phyloP scores from a whole-genome alignment of 163 green algal species.

The Chloroidium sp. region DNA sequence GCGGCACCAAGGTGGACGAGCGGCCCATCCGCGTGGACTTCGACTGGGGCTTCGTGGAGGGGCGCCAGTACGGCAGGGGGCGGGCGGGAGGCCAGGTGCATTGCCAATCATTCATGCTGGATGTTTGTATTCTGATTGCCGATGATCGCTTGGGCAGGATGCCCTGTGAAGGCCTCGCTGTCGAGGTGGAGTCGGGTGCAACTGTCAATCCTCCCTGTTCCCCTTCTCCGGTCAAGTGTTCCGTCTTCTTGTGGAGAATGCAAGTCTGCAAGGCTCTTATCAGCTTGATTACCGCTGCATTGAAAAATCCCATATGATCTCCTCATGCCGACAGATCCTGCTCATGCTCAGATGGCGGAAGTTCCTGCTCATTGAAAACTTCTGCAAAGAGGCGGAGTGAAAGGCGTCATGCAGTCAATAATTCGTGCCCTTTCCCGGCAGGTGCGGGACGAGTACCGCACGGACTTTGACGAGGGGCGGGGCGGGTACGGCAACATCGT shows the following conservation, averaged over 20 bases:
- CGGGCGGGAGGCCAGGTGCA: conserved; percentile 73
- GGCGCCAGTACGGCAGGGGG: conserved; percentile 88
- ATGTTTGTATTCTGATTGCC: background rate
- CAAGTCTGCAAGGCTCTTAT: too few species aligned
- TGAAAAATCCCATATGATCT: background rate
- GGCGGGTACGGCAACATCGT: conserved; percentile 72
- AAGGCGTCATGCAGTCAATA: too few species aligned
- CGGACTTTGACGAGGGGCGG: conserved; percentile 82
- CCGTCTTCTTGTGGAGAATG: too few species aligned
- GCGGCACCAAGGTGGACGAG: conserved; percentile 87
- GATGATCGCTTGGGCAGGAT: background rate
- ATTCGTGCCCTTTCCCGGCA: conserved; percentile 21
- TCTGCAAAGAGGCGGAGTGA: too few species aligned
- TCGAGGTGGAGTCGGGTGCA: too few species aligned
- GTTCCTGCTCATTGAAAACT: background rate
- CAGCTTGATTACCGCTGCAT: background rate
- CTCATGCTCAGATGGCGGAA: conserved; percentile 2
- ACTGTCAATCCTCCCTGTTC: too few species aligned
- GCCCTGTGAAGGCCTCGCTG: too few species aligned
- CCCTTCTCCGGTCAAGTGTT: too few species aligned
- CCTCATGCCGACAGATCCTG: conserved; percentile 5
- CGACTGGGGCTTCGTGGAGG: conserved; percentile 96
- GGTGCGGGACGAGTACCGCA: conserved; percentile 95
- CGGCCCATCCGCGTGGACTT: conserved; percentile 88
- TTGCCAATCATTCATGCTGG: background rate